phyloP scores from a whole-genome alignment of 345 rosid species.

The Physaria fendleri region DNA sequence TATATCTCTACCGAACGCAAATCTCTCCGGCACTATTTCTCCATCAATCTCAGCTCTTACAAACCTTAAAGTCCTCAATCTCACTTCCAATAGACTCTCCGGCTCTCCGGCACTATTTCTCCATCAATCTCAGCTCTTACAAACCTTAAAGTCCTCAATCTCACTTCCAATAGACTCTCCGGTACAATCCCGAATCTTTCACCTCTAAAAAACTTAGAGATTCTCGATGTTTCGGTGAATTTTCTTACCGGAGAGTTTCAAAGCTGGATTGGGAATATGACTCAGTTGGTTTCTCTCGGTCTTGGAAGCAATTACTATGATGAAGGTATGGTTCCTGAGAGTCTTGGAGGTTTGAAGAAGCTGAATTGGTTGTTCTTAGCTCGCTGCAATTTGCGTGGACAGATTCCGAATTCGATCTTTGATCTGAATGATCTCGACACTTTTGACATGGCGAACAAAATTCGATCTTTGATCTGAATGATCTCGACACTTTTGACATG shows the following conservation, averaged over 20 bases:
- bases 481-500: conserved; percentile 50
- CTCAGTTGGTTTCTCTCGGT: conserved; percentile 38
- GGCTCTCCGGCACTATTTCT: conserved; percentile 71
- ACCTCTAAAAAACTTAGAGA: conserved; percentile 33
- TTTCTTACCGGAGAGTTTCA: conserved; percentile 55
- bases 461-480: conserved; percentile 39
- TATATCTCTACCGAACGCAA: conserved; percentile 43
- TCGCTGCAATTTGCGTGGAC: conserved; percentile 35
- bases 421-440: conserved; percentile 37
- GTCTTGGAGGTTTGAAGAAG: conserved; percentile 58
- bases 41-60: conserved; percentile 46
- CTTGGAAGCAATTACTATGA: conserved; percentile 43
- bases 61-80: conserved; percentile 54
- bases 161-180: conserved; percentile 41
- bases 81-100: conserved; percentile 41
- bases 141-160: conserved; percentile 52
- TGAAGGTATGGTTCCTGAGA: conserved; percentile 50
- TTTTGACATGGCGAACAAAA: conserved; percentile 55
- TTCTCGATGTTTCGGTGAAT: conserved; percentile 52
- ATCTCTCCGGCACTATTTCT: conserved; percentile 62
- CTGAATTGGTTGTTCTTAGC: conserved; percentile 52
- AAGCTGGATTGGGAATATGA: conserved; percentile 58
- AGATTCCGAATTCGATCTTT: conserved; percentile 60
- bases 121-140: conserved; percentile 46
- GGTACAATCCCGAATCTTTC: conserved; percentile 69